Conservation (phyloP, 1,139 yeast species). For the Yamadazyma membranifaciens region DNA sequence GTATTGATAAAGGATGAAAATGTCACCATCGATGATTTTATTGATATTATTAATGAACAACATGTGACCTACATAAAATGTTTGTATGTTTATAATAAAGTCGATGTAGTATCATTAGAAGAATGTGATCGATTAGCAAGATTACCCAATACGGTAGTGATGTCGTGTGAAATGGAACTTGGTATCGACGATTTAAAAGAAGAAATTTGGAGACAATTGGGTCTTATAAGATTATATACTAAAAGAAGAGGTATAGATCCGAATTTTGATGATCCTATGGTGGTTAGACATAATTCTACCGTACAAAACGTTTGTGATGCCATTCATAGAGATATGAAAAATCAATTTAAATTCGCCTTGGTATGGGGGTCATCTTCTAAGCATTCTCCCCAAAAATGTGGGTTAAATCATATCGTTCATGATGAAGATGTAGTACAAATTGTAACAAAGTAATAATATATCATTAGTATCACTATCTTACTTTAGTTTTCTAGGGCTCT, state of each 20-base stretch:
- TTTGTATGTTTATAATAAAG: conserved; percentile 89
- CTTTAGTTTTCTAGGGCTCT: not conserved
- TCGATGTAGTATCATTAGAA: conserved; percentile 92
- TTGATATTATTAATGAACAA: conserved; percentile 84
- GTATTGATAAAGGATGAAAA: conserved; percentile 86
- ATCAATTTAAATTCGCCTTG: conserved; percentile 87
- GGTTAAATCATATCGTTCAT: conserved; percentile 74
- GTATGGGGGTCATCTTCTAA: conserved; percentile 97
- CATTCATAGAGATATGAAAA: conserved; percentile 88
- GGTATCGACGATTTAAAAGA: conserved; percentile 88
- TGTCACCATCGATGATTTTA: conserved; percentile 89
- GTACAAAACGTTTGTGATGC: conserved; percentile 89
- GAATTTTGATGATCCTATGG: conserved; percentile 85
- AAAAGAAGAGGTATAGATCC: conserved; percentile 80
- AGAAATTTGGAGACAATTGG: conserved; percentile 88
- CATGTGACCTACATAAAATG: conserved; percentile 90
- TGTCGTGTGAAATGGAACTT: conserved; percentile 84
- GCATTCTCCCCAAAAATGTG: conserved; percentile 96
- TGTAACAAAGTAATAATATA: conserved; percentile 61
- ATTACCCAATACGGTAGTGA: conserved; percentile 88
- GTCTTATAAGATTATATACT: conserved; percentile 78
- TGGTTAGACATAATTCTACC: conserved; percentile 75
- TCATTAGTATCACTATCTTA: not conserved
- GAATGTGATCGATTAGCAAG: conserved; percentile 92
- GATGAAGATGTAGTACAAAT: conserved; percentile 96